Conservation (phyloP, 805 yeast species). For the Suhomyces xylopsoci region DNA sequence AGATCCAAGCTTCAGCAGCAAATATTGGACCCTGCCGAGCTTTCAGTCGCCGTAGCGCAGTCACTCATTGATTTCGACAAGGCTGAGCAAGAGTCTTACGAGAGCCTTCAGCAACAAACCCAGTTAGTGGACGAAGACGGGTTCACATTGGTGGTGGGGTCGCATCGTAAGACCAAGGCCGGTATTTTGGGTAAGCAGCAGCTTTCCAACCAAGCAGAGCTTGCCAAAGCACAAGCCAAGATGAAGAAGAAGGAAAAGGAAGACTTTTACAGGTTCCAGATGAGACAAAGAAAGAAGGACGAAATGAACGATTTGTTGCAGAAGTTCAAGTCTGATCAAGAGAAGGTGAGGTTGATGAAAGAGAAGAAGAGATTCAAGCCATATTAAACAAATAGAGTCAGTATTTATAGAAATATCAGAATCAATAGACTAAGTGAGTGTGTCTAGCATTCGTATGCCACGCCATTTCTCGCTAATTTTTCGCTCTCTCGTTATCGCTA, state of each 20-base stretch:
- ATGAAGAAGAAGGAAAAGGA: constrained; percentile 72
- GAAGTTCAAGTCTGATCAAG: constrained; percentile 90
- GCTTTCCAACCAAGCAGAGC: constrained; percentile 34
- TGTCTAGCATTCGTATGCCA: too few species aligned
- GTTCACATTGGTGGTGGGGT: constrained; percentile 84
- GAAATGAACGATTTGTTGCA: constrained; percentile 84
- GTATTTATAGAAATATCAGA: neutral
- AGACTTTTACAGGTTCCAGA: constrained; percentile 94
- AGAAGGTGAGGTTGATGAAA: constrained; percentile 71
- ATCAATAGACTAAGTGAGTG: neutral
- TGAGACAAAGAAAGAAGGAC: constrained; percentile 87
- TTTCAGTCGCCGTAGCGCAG: constrained; percentile 56
- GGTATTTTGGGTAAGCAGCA: constrained; percentile 61
- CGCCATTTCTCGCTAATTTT: too few species aligned
- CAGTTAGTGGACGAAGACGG: constrained; percentile 88
- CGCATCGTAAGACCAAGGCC: constrained; percentile 77
- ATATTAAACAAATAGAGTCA: constrained; percentile 32
- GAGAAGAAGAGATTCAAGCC: constrained; percentile 85
- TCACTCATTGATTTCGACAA: constrained; percentile 66
- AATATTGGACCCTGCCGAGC: constrained; percentile 46
- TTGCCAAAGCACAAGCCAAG: constrained; percentile 43
- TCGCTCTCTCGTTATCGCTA: too few species aligned
- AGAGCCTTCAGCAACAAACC: constrained; percentile 52
- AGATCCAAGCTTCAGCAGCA: constrained; percentile 31
- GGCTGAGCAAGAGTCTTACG: constrained; percentile 62